Evolutionary conservation across 2,329 filamentous ascomycete species (phyloP).

Genomic region (Fusarium odoratissimum): DNA sequence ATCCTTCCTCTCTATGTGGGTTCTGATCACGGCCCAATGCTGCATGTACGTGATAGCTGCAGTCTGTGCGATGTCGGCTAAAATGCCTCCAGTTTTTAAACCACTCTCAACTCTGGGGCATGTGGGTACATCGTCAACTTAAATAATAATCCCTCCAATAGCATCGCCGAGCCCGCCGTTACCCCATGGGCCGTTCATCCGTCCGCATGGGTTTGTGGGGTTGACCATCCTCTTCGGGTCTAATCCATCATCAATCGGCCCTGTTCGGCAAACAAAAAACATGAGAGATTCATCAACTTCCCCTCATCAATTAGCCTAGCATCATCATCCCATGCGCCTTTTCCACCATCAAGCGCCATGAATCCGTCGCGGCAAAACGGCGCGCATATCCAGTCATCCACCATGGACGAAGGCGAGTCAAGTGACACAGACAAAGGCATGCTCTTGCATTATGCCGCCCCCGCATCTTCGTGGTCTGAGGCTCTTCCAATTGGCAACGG

Average conservation of each 20-base stretch:
- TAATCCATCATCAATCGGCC: conserved; percentile 7
- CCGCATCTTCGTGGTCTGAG: conserved; percentile 43
- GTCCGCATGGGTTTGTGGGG: conserved; percentile 3
- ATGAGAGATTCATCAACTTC: conserved; percentile 5
- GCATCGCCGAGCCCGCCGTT: neutral
- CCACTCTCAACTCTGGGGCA: conserved; percentile 11
- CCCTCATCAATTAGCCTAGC: neutral
- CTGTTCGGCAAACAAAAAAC: neutral
- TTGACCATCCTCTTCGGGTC: conserved; percentile 3
- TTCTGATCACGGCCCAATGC: too few species aligned
- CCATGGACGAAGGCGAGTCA: conserved; percentile 7
- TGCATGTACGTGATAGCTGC: neutral
- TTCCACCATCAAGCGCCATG: neutral
- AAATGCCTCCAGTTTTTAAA: conserved; percentile 20
- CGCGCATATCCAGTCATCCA: neutral
- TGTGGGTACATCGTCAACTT: neutral
- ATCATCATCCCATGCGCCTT: neutral
- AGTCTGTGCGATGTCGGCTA: conserved; percentile 10
- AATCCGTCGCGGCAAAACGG: neutral
- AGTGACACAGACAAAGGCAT: conserved; percentile 14
- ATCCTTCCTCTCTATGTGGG: neutral
- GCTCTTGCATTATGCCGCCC: conserved; percentile 38
- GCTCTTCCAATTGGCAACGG: conserved; percentile 64
- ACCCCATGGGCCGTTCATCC: conserved; percentile 3
- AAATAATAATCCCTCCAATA: conserved; percentile 21